These are phyloP conservation scores for Monoraphidium neglectum DNA, from an alignment of 139 green algal genomes.

Conservation along the genomic window DNA sequence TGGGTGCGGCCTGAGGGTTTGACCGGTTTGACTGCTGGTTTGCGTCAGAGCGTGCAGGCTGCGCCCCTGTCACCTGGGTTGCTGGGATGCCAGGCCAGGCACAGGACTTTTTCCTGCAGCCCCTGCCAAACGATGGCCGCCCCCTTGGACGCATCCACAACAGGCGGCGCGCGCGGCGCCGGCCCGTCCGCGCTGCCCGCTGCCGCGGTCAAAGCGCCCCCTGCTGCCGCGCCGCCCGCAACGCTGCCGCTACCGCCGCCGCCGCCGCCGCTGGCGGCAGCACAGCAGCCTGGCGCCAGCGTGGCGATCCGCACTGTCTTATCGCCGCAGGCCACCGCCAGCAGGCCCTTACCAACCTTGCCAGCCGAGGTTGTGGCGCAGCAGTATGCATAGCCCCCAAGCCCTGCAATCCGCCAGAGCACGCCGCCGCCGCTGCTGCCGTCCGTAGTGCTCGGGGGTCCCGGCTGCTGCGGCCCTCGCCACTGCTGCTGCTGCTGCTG, in stretches of 20 bases:
- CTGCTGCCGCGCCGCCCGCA: constrained; percentile 1
- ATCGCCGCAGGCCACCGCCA: constrained; percentile 55
- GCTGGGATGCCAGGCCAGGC: constrained; percentile 44
- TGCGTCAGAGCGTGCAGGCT: not conserved
- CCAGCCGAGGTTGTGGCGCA: not conserved
- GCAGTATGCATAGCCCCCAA: constrained; percentile 14
- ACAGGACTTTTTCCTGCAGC: constrained; percentile 38
- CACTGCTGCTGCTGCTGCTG: not conserved
- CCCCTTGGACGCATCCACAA: not conserved
- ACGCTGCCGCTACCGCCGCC: not conserved
- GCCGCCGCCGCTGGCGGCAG: not conserved
- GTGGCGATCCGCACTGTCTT: constrained; percentile 33
- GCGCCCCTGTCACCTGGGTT: constrained; percentile 29
- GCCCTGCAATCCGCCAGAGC: not conserved
- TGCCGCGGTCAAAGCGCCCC: not conserved
- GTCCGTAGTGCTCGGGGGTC: not conserved
- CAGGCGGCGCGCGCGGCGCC: not conserved
- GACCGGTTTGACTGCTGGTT: not conserved
- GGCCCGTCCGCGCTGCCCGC: not conserved
- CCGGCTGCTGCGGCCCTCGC: not conserved
- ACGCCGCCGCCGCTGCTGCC: not conserved
- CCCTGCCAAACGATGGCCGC: constrained; percentile 33
- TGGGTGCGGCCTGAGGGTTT: not conserved
- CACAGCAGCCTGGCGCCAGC: not conserved
- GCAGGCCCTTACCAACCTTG: not conserved